Base-by-base conservation (phyloP, 75 land plant genomes). In the Pinus albicaulis region DNA sequence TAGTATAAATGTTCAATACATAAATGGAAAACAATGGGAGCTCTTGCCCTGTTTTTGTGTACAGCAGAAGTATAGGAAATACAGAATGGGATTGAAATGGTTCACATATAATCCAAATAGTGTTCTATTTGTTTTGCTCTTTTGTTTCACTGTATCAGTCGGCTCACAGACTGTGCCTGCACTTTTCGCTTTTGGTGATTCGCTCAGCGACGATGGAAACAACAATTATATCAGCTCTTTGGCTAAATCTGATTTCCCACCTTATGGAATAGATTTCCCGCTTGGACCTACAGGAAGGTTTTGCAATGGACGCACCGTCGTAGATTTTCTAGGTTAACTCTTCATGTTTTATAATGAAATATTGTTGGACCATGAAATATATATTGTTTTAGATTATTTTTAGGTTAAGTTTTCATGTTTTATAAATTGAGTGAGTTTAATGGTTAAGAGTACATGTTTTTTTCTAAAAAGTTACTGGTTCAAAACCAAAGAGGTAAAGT, bases 231-330 rank as follows among this genome's bases (percentile, higher is more conserved):
- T 94, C 7, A n/a, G 74, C 0, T 78, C 92, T 5, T 53, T 90
- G 55, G 95, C 95, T 1, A 86, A 82, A 61, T 83, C 88, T 65
- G 82, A 94, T 58, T 89, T 84, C 60, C 76, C 75, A 0, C 97
- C 95, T 5, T 87, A 94, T 78, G 97, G 95, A 11, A 80, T 93
- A 24, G 96, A 93, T 74, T 93, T 92, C 78, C 86, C 90, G 22
- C 59, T 20, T 24, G 92, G 95, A 1, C 82, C 94, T 7, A 85
- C 92, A 15, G 97, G 97, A 19, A 78, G 97, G 74, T 94, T 94
- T 76, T 86, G 80, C 86, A 94, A 94, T 60, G 97, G 97, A 48
- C 80, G 73, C 56, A 92, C 93, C 36, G 80, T 80, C 8, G 83
- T 81, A 41, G 98, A 94, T 69, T 75, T 88, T n/a, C 78, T 88